Percentiles rank a stretch among this genome's conserved stretches.
phyloP scores from a whole-genome alignment of 257 asterid species.

The Plantago elongata region DNA sequence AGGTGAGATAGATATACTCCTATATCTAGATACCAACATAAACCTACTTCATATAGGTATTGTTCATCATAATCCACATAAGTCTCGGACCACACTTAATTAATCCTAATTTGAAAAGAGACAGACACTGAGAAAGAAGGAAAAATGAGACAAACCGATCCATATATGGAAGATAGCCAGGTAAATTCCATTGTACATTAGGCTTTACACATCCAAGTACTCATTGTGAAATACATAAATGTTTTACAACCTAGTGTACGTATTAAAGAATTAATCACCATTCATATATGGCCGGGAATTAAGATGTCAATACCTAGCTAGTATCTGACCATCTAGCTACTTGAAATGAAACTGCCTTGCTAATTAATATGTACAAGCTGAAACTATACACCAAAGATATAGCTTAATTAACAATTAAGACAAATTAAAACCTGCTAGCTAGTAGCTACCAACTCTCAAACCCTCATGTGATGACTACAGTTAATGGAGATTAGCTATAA shows the following conservation, averaged over 20 bases:
- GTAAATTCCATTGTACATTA: neutral
- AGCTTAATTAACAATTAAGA: neutral
- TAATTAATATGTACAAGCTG: conserved; percentile 30
- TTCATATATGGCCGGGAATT: no score
- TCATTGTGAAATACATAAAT: conserved; percentile 2
- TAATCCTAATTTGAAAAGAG: neutral
- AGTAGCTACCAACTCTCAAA: conserved; percentile 7
- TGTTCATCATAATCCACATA: neutral
- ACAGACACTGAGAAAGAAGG: neutral
- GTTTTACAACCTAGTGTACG: neutral
- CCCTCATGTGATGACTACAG: neutral
- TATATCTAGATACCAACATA: no score
- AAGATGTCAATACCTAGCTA: neutral
- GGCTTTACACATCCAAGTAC: conserved; percentile 12
- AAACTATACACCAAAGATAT: conserved; percentile 14
- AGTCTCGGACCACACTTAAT: neutral
- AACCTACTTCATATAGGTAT: no score
- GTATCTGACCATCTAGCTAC: conserved; percentile 21
- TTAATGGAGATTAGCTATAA: conserved; percentile 6
- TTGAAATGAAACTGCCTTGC: conserved; percentile 16
- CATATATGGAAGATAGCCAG: neutral
- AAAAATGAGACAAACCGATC: neutral
- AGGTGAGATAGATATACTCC: no score
- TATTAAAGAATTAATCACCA: conserved; percentile 21
- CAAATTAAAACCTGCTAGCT: conserved; percentile 4